Base-by-base conservation (phyloP, 1,284 basidiomycete species). In the Amylostereum chailletii region DNA sequence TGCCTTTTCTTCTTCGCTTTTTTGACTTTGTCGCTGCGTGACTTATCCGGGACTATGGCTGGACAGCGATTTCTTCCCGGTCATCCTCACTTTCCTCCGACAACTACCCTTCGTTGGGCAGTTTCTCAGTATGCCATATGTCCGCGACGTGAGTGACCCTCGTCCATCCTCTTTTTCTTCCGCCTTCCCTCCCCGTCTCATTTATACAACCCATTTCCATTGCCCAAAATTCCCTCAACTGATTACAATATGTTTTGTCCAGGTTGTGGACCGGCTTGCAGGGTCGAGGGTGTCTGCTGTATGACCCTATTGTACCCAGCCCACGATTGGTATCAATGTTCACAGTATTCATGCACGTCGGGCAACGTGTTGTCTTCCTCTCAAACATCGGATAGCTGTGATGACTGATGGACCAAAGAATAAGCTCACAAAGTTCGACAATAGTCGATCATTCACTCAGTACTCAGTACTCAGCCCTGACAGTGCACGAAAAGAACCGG, bases 51-150 rank as follows among this genome's bases (percentile, higher is more conserved):
- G 19, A 19, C 19, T 19, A 19, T 19, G 19, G 19, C 19, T 37
- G 36, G 7, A 11, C 69, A 99, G 95, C 45, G 95, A 98, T 69
- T 99, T 99, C 76, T 99, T 99, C 82, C 96, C 96, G 4, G 95
- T 98, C 51, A 90, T 99, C 52, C 75, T 99, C 51, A 94, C 91
- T 44, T 98, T 99, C 75, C 70, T 99, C 56, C 77, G 96, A 55
- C 96, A 99, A 70, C 68, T 98, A 50, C 96, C 96, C 1, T 81
- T 97, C 58, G 80, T 99, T 52, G 96, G 96, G 33, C 89, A 83
- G 1, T 67, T 93, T 54, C 69, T 99, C 45, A 88, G 86, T 3
- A 64, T 98, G 55, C 95, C 96, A 3, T 93, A 89, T 64, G 81
- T 94, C 58, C 74, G 84, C 58, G 70, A 71, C 47, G 86, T 87